These are phyloP conservation scores for Fusarium solani-melongenae DNA, from an alignment of 2,329 filamentous ascomycete genomes.

Conservation along the genomic window DNA sequence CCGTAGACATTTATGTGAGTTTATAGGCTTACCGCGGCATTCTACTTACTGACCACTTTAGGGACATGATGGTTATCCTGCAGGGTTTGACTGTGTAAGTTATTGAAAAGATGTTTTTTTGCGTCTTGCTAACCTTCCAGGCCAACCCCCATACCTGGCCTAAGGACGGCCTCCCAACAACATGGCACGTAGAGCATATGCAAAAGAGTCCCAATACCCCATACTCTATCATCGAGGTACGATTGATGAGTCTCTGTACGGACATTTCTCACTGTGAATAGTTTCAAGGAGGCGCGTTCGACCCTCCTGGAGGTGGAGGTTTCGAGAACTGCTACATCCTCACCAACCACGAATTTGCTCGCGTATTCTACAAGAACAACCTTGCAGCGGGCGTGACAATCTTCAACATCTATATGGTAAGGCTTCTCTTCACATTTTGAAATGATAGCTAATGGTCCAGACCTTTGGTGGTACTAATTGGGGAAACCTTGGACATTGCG, in stretches of 20 bases:
- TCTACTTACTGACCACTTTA: too few species aligned
- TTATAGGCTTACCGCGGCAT: fast-evolving
- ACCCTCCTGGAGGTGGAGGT: conserved; percentile 79
- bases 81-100: conserved; percentile 65
- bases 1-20: conserved; percentile 67
- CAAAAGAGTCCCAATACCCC: conserved; percentile 73
- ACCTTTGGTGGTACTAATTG: conserved; percentile 84
- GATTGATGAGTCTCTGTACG: fast-evolving
- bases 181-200: conserved; percentile 66
- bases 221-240: conserved; percentile 64
- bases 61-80: conserved; percentile 73
- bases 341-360: conserved; percentile 77
- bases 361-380: conserved; percentile 84
- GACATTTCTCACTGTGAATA: conserved; percentile 38
- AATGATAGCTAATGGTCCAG: conserved; percentile 44
- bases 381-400: conserved; percentile 74
- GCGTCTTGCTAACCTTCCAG: conserved; percentile 4
- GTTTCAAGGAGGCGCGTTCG: conserved; percentile 78
- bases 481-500: conserved; percentile 80
- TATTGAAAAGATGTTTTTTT: fast-evolving
- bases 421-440: fast-evolving
- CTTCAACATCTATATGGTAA: conserved; percentile 80
- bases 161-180: conserved; percentile 46
- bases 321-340: conserved; percentile 75
- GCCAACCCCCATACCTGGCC: conserved; percentile 61